Conservation (phyloP, 208 protist genomes). For the Leishmania gerbilli region DNA sequence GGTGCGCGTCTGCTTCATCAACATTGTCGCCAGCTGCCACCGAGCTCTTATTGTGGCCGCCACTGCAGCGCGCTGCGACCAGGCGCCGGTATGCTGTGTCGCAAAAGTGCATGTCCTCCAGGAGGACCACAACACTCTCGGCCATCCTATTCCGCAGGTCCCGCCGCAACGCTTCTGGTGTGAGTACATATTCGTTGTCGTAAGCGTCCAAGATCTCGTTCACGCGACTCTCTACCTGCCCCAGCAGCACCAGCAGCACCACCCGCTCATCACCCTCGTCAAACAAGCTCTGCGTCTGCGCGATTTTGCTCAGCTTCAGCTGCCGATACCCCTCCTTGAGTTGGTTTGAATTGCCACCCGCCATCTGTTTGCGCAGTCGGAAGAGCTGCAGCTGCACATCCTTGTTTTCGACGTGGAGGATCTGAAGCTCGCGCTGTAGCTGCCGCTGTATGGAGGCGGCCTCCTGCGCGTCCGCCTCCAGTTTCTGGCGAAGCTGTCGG, state of each 20-base stretch:
- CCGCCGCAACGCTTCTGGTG: conserved; percentile 29
- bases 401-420: conserved; percentile 84
- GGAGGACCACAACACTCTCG: conserved; percentile 48
- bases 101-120: conserved; percentile 91
- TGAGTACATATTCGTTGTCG: conserved; percentile 75
- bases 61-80: conserved; percentile 23
- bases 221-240: conserved; percentile 83
- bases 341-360: conserved; percentile 52
- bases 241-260: conserved; percentile 68
- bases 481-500: conserved; percentile 40
- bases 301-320: conserved; percentile 77
- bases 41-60: neutral
- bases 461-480: conserved; percentile 27
- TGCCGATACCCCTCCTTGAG: conserved; percentile 77
- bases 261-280: conserved; percentile 83
- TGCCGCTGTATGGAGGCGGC: conserved; percentile 26
- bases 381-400: conserved; percentile 89
- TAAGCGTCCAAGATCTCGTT: conserved; percentile 84
- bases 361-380: conserved; percentile 80
- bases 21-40: neutral
- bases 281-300: conserved; percentile 75
- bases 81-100: conserved; percentile 73
- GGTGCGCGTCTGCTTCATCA: neutral
- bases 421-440: conserved; percentile 59
- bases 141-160: conserved; percentile 53